A percentile compares a stretch with the other conserved stretches of the same genome.
Conservation (phyloP, 1,284 basidiomycete species). For the Pseudozyma pruni region DNA sequence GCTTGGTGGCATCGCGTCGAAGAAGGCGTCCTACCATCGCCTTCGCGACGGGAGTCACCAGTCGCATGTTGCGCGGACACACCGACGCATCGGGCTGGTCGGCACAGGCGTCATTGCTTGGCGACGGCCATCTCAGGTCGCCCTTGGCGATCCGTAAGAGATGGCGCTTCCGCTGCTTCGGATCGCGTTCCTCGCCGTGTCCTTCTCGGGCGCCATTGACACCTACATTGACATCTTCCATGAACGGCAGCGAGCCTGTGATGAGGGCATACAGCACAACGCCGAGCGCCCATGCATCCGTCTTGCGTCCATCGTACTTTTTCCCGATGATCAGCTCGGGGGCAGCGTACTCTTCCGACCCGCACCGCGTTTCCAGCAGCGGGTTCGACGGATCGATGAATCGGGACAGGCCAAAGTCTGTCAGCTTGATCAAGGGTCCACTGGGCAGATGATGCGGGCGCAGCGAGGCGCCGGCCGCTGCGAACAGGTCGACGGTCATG, state of each 20-base stretch:
- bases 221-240: conserved; percentile 49
- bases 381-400: conserved; percentile 81
- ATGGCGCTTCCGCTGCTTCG: conserved; percentile 58
- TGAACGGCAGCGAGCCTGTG: conserved; percentile 72
- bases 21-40: conserved; percentile 59
- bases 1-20: conserved; percentile 58
- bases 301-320: conserved; percentile 84
- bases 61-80: conserved; percentile 43
- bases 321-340: conserved; percentile 85
- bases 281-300: conserved; percentile 89
- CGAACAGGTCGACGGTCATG: conserved; percentile 54
- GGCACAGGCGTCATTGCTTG: conserved; percentile 60
- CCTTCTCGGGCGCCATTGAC: conserved; percentile 42
- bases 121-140: conserved; percentile 67
- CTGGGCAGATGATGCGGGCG: conserved; percentile 64
- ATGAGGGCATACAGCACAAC: conserved; percentile 83
- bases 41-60: conserved; percentile 61
- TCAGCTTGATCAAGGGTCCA: conserved; percentile 81
- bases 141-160: conserved; percentile 66
- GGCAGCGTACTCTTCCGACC: conserved; percentile 89
- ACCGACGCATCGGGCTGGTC: conserved; percentile 28
- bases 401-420: conserved; percentile 88
- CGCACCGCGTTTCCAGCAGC: conserved; percentile 84
- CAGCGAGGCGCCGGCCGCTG: conserved; percentile 12
- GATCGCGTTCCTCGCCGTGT: conserved; percentile 46